A percentile compares a stretch with the other conserved stretches of the same genome.
phyloP scores from a whole-genome alignment of 768 basidiomycete species.

The Collybia sp. region DNA sequence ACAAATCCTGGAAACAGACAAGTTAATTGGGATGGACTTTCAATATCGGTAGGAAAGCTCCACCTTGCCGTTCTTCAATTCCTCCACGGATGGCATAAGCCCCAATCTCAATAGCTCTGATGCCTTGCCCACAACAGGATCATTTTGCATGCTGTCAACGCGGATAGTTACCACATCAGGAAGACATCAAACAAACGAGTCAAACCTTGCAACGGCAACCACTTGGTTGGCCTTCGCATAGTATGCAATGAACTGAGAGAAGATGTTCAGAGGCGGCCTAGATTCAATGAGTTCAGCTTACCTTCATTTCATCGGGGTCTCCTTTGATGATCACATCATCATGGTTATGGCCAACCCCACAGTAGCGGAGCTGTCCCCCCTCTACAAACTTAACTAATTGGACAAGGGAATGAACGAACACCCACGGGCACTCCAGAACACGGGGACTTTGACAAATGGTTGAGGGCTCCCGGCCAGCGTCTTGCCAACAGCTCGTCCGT shows the following conservation, averaged over 20 bases:
- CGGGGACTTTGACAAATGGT: slow-evolving; percentile 74
- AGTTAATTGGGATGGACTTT: neutral
- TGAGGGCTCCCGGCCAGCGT: slow-evolving; percentile 62
- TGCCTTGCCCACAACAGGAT: slow-evolving; percentile 74
- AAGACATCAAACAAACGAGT: neutral
- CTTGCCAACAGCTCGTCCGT: slow-evolving; percentile 79
- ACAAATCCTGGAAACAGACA: slow-evolving; percentile 24
- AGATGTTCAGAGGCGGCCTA: neutral
- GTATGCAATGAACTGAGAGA: slow-evolving; percentile 69
- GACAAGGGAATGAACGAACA: slow-evolving; percentile 6
- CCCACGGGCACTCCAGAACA: slow-evolving; percentile 90
- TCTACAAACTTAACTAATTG: slow-evolving; percentile 30
- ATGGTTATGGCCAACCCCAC: slow-evolving; percentile 64
- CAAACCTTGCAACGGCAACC: slow-evolving; percentile 62
- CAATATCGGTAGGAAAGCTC: slow-evolving; percentile 5
- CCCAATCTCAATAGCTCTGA: slow-evolving; percentile 75
- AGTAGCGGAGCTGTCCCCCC: slow-evolving; percentile 85
- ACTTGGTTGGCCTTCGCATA: slow-evolving; percentile 63
- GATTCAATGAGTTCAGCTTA: slow-evolving; percentile 16
- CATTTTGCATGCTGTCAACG: slow-evolving; percentile 64
- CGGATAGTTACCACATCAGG: neutral
- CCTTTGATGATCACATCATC: slow-evolving; percentile 82
- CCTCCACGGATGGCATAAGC: slow-evolving; percentile 74
- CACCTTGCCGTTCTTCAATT: slow-evolving; percentile 74
- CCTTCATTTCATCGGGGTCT: slow-evolving; percentile 73